Percentiles rank a stretch among this genome's conserved stretches.
Evolutionary conservation across 2,329 filamentous ascomycete species (phyloP).

Genomic region (Fusarium keratoplasticum): DNA sequence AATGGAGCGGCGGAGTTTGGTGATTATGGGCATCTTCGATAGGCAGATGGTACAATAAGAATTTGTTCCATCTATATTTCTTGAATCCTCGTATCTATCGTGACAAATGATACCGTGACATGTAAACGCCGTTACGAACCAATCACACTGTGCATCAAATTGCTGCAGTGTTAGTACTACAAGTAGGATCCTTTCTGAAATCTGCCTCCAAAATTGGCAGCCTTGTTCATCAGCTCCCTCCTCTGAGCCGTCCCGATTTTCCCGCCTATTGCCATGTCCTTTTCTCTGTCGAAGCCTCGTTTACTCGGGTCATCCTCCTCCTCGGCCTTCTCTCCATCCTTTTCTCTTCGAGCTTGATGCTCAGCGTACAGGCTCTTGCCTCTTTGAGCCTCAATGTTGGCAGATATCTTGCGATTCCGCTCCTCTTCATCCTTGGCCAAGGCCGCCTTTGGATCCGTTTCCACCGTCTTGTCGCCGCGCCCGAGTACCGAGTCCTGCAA

Average conservation of each 20-base stretch:
- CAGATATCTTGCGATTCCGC: conserved; percentile 59
- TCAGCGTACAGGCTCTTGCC: conserved; percentile 71
- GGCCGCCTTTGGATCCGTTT: conserved; percentile 54
- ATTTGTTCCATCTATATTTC: conserved; percentile 30
- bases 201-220: conserved; percentile 82
- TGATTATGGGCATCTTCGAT: conserved; percentile 43
- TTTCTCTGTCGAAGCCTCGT: conserved; percentile 89
- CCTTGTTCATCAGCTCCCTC: conserved; percentile 81
- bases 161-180: conserved; percentile 41
- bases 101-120: background rate
- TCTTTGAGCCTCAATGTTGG: conserved; percentile 65
- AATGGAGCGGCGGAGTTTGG: conserved; percentile 52
- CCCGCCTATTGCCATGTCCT: conserved; percentile 86
- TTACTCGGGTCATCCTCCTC: conserved; percentile 93
- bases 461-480: conserved; percentile 60
- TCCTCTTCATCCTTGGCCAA: conserved; percentile 67
- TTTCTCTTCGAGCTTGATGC: conserved; percentile 54
- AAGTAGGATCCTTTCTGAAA: conserved; percentile 82
- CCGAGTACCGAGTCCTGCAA: conserved; percentile 87
- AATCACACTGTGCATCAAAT: background rate
- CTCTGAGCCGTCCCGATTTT: conserved; percentile 79
- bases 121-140: background rate
- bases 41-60: conserved; percentile 41
- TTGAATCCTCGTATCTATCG: background rate
- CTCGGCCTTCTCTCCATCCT: conserved; percentile 53